Percentiles rank a stretch among this genome's conserved stretches.
These are phyloP conservation scores for Parascedosporium putredinis DNA, from an alignment of 2,329 filamentous ascomycete genomes.

Conservation along the genomic window DNA sequence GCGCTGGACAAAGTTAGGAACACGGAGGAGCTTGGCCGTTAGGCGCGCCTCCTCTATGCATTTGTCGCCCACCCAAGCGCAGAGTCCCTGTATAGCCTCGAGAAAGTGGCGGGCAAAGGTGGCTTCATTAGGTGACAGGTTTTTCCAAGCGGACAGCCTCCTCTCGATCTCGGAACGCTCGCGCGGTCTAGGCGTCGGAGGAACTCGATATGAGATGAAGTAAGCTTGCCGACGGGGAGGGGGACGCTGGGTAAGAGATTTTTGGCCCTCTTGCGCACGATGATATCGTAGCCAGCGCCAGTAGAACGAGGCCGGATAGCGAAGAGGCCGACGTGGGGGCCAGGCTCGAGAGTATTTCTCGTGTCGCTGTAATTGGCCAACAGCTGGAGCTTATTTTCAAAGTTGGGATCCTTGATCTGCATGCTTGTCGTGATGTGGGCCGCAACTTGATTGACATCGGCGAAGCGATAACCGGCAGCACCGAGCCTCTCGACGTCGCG, in stretches of 20 bases:
- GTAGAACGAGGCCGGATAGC: constrained; percentile 41
- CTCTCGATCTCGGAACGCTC: constrained; percentile 28
- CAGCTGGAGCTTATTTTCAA: constrained; percentile 49
- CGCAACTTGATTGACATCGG: constrained; percentile 56
- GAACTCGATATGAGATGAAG: constrained; percentile 44
- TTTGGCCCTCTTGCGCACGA: constrained; percentile 44
- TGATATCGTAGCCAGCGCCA: constrained; percentile 49
- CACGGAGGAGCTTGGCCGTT: constrained; percentile 29
- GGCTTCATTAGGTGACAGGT: constrained; percentile 27
- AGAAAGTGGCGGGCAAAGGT: constrained; percentile 36
- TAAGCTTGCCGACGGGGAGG: constrained; percentile 41
- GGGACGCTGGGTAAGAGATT: constrained; percentile 52
- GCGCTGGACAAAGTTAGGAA: constrained; percentile 24
- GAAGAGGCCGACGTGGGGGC: constrained; percentile 47
- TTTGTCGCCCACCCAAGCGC: constrained; percentile 30
- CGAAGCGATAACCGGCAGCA: constrained; percentile 70
- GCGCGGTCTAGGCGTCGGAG: constrained; percentile 38
- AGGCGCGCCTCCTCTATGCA: constrained; percentile 36
- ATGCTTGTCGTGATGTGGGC: constrained; percentile 60
- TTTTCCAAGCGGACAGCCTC: constrained; percentile 25
- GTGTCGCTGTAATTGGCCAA: constrained; percentile 51
- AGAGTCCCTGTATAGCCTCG: constrained; percentile 29
- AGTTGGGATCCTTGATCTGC: constrained; percentile 56
- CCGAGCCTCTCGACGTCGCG: constrained; percentile 55
- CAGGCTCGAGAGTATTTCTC: constrained; percentile 33